Conservation (phyloP, 176 grass and related monocot genomes). For the Puccinellia tenuiflora region DNA sequence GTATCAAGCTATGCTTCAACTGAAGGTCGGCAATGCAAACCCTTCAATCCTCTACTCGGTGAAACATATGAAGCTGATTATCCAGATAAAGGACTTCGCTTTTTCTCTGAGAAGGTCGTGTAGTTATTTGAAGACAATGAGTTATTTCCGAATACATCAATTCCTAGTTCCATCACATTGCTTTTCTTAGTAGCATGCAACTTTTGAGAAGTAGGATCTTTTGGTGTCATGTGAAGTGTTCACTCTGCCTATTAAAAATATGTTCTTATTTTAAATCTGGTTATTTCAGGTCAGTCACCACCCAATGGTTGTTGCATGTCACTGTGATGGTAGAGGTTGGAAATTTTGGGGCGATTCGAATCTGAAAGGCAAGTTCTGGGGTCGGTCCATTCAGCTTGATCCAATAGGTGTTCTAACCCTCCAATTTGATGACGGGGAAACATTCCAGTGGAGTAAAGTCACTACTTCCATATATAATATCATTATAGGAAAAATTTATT, state of each 20-base stretch:
- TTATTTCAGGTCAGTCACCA: conserved; percentile 85
- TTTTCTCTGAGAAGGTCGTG: conserved; percentile 96
- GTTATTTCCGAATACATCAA: background rate
- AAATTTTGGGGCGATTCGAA: conserved; percentile 94
- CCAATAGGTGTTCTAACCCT: conserved; percentile 88
- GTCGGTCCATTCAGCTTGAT: conserved; percentile 95
- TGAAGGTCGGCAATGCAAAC: conserved; percentile 96
- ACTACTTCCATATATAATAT: conserved; percentile 99
- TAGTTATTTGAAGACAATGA: background rate
- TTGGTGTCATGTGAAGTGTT: background rate
- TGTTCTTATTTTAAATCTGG: conserved; percentile 18
- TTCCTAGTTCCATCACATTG: conserved; percentile 19
- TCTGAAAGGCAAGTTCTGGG: conserved; percentile 98
- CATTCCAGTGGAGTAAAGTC: conserved; percentile 95
- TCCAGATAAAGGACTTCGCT: conserved; percentile 89
- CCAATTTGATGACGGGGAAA: conserved; percentile 92
- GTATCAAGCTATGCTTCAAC: conserved; percentile 97
- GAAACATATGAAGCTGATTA: conserved; percentile 99
- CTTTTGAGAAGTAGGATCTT: background rate
- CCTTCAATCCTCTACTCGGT: conserved; percentile 90
- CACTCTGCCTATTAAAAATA: background rate
- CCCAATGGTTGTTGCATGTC: conserved; percentile 91
- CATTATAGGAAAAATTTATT: conserved; percentile 98
- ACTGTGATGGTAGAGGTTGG: conserved; percentile 90
- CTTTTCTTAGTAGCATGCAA: background rate